Evolutionary conservation across 2,329 filamentous ascomycete species (phyloP), one percentile per base, ranked within the genome.

Genomic region (Colletotrichum sp.): DNA sequence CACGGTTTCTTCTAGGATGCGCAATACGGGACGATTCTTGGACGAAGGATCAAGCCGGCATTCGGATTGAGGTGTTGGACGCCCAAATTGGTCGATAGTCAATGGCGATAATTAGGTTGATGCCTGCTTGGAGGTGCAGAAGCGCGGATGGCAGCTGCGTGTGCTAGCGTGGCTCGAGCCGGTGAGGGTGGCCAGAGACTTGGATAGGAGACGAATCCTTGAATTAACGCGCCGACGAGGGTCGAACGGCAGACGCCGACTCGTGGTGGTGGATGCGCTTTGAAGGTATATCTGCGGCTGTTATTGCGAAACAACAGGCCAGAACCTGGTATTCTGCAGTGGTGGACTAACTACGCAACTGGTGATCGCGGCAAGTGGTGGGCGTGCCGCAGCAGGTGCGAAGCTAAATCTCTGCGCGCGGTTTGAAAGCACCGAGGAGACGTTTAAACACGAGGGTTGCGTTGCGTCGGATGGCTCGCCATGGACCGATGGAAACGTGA

Each of bases 251-350:
- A 67, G 26, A 24, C 24, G 24, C 28, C 12, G 59, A 70, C 34
- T 65, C 36, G 71, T 55, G 48, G 36, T 32, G 55, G 70, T 26
- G 63, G 26, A 21, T 73, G 73, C 70, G 73, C 70, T 69, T 69
- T 74, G 73, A 70, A 38, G 74, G 28, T 76, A 76, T 76, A 76
- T 32, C 28, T 36, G 56, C 32, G 48, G 32, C 30, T 38, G 43
- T 16, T 76, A 76, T 70, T 76, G 71, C 18, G 52, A 26, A 43
- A 61, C 64, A 75, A 61, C 71, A 74, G 71, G 74, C 70, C 58
- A 59, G 48, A 30, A 61, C 74, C 65, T 52, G 59, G 74, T 63
- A 52, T 48, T 65, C 71, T 55, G 65, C 36, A 65, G 70, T 65
- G 48, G 34, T 36, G 63, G 24, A 52, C 68, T 61, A 52, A n/a